These are phyloP conservation scores for Pleurotus giganteus DNA, from an alignment of 768 basidiomycete genomes.

Conservation along the genomic window DNA sequence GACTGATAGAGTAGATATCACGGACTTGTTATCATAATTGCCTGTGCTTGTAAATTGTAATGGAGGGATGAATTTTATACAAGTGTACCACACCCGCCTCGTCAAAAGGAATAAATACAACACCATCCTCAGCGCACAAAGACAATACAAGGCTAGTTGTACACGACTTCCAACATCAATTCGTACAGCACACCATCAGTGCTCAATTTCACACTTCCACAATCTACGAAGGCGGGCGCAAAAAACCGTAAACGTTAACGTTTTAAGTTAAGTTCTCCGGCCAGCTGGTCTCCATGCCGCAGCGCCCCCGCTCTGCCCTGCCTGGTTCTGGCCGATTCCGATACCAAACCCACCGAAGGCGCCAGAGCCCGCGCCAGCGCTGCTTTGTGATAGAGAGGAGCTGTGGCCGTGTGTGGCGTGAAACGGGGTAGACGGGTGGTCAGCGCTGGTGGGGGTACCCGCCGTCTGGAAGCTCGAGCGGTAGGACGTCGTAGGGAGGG, in stretches of 20 bases:
- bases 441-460: constrained; percentile 19
- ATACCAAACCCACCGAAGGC: constrained; percentile 34
- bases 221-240: neutral
- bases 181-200: neutral
- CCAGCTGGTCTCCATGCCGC: constrained; percentile 24
- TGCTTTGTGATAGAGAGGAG: constrained; percentile 14
- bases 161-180: too few relatives aligned
- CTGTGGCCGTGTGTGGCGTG: constrained; percentile 12
- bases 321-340: constrained; percentile 14
- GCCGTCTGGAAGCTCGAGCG: constrained; percentile 58
- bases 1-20: too few relatives aligned
- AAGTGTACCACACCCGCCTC: too few relatives aligned
- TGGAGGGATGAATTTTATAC: too few relatives aligned
- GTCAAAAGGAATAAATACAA: too few relatives aligned
- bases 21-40: too few relatives aligned
- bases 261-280: neutral
- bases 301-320: constrained; percentile 12
- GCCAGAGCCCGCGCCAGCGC: constrained; percentile 12
- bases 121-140: too few relatives aligned
- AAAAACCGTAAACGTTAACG: neutral
- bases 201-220: neutral
- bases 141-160: too few relatives aligned
- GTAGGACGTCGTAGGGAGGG: constrained; percentile 64
- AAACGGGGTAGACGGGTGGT: constrained; percentile 20
- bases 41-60: too few relatives aligned